These are phyloP conservation scores for Catharanthus roseus DNA, from an alignment of 257 asterid species.

Conservation along the genomic window DNA sequence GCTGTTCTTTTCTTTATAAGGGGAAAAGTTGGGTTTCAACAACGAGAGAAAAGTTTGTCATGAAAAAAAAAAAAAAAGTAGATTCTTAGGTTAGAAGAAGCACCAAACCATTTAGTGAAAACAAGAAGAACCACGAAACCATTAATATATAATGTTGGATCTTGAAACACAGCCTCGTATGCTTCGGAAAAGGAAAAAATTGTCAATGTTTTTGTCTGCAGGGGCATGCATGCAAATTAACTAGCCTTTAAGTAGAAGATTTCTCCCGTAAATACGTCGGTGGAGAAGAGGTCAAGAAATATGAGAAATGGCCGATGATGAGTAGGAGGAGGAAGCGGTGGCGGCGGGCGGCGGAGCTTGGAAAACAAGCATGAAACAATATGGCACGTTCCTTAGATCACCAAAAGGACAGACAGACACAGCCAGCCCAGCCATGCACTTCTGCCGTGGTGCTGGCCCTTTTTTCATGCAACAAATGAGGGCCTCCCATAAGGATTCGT, in stretches of 20 bases:
- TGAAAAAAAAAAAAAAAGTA: too few species aligned
- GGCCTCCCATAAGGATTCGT: not conserved
- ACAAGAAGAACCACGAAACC: too few species aligned
- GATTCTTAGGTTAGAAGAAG: too few species aligned
- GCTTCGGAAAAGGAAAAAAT: not conserved
- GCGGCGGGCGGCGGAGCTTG: not conserved
- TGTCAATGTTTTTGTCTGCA: not conserved
- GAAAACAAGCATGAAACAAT: not conserved
- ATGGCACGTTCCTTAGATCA: not conserved
- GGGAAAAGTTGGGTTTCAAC: too few species aligned
- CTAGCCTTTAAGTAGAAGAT: not conserved
- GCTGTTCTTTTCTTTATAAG: too few species aligned
- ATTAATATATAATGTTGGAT: too few species aligned
- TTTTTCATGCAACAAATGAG: conserved; percentile 17
- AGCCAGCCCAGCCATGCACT: conserved; percentile 1
- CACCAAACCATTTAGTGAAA: too few species aligned
- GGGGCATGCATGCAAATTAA: not conserved
- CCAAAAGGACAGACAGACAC: not conserved
- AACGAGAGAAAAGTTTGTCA: too few species aligned
- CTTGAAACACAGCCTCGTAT: too few species aligned
- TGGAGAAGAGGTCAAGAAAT: not conserved
- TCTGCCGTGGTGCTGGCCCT: not conserved
- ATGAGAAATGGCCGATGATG: not conserved
- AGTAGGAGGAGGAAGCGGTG: too few species aligned
- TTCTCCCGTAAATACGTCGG: not conserved